Evolutionary conservation across 805 yeast genomes (phyloP), one percentile per base, ranked within the genome.

Genomic region (Kurtzmaniella fragi): DNA sequence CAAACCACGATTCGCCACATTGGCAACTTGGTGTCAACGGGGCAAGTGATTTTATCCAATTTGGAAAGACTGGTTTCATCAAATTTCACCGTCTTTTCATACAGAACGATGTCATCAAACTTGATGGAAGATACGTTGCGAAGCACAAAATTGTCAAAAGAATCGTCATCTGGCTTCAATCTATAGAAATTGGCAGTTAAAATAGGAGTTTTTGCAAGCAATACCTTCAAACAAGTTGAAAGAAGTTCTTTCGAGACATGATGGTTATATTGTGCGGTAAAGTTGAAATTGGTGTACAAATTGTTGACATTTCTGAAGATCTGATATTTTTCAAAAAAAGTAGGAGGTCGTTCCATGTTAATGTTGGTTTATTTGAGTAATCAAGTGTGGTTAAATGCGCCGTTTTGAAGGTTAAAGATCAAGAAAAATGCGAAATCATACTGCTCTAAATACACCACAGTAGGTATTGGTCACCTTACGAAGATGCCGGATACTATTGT

Each of bases 211-310:
- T 47, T 40, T 7, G 38, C 23, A 5, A 56, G 40, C 13, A 53
- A 31, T 4, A 26, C 28, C 28, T 40, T 28, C 31, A 57, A 43
- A 4, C 53, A 55, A 35, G 43, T 39, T 1, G 59, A 54, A n/a
- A 58, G 39, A n/a, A 40, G 26, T 11, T 33, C 44, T 6, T 32
- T 34, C 7, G 46, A 39, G 1, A 57, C 17, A 3, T 31, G 30
- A 1, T 34, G 26, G 29, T 47, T 48, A 42, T 53, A 56, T 17
- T 45, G 44, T 12, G 49, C 60, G 12, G 50, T 43, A 13, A 62
- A 40, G 31, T 50, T 51, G 40, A 57, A 56, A 41, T 57, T 59
- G 4, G 53, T 36, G 40, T 55, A 57, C 35, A 37, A 46, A 2
- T 43, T 42, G 28, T 43, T 45, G 5, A 44, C 42, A 27, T 45